Evolutionary conservation across 768 basidiomycete species (phyloP), one percentile per base, ranked within the genome.

Genomic region (Mycena galericulata): DNA sequence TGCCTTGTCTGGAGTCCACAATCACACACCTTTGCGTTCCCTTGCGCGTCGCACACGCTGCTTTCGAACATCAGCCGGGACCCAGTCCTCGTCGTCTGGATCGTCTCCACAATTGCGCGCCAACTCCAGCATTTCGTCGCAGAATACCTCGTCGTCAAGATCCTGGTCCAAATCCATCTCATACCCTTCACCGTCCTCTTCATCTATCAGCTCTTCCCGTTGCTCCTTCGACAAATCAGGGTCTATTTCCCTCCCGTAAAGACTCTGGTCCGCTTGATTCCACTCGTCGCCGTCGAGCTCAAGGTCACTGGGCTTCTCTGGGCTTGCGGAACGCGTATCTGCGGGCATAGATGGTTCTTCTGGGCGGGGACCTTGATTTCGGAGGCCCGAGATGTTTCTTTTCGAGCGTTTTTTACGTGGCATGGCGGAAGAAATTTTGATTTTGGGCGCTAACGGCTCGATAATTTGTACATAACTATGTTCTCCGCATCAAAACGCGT

Each of bases 391-490:
- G 9, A 57, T 41, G 27, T 57, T 57, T 30, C 40, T 10, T 24
- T 57, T 41, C 15, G 14, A 14, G 14, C 45, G 27, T 45, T 45
- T 58, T 41, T 14, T 4, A 27, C 40, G 26, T 14, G 56, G 41
- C 29, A 45, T 45, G n/a, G 5, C 30, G 26, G 26, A 34, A 55
- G 38, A 27, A 27, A 55, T 38, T 14, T 40, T 8, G 22, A 36
- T 55, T 38, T 55, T 55, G n/a, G 8, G 54, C 22, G 34, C 20
- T n/a, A 55, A 32, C 54, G 9, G 54, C 54, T 55, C 36, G 54
- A 36, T 36, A 26, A n/a, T 38, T 38, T 54, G 15, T 11, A 8
- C 11, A 55, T 36, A 40, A 17, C 26, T 36, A 26, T 20, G 40
- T 20, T n/a, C 34, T 22, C 34, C 54, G 22, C 38, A 26, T 26